These are phyloP conservation scores for Limonomyces culmigenus DNA, from an alignment of 1,284 basidiomycete genomes.

Conservation along the genomic window DNA sequence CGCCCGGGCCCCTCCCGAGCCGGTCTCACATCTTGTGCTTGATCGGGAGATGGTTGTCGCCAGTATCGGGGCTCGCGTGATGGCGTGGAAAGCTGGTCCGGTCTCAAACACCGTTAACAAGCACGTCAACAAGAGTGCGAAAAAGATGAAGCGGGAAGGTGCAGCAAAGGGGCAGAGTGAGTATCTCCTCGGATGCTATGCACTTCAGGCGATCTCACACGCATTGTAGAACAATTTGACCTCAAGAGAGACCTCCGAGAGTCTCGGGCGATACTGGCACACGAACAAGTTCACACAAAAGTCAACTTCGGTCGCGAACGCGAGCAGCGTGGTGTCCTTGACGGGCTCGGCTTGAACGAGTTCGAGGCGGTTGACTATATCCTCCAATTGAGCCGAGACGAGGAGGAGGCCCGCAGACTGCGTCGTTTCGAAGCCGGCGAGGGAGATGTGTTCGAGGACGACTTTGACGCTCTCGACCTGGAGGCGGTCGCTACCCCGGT, in stretches of 20 bases:
- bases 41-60: slow-evolving; percentile 47
- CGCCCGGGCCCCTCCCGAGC: too few species aligned
- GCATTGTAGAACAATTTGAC: slow-evolving; percentile 37
- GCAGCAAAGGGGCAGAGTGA: slow-evolving; percentile 34
- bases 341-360: slow-evolving; percentile 59
- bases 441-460: slow-evolving; percentile 37
- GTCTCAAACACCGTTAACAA: slow-evolving; percentile 14
- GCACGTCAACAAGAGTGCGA: slow-evolving; percentile 14
- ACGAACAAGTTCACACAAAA: slow-evolving; percentile 23
- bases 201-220: slow-evolving; percentile 6
- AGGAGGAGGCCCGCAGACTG: slow-evolving; percentile 25
- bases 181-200: slow-evolving; percentile 13
- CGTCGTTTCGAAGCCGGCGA: slow-evolving; percentile 20
- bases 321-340: slow-evolving; percentile 38
- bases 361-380: slow-evolving; percentile 68
- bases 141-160: slow-evolving; percentile 16
- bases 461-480: slow-evolving; percentile 26
- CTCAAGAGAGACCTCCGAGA: slow-evolving; percentile 49
- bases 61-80: slow-evolving; percentile 41
- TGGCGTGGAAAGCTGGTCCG: slow-evolving; percentile 53
- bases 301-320: slow-evolving; percentile 27
- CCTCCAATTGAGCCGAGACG: slow-evolving; percentile 75
- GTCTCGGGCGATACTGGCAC: slow-evolving; percentile 32
- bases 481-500: not conserved
- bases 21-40: slow-evolving; percentile 46